Conservation (phyloP, 306 rosid genomes). For the Acacia confusa region DNA sequence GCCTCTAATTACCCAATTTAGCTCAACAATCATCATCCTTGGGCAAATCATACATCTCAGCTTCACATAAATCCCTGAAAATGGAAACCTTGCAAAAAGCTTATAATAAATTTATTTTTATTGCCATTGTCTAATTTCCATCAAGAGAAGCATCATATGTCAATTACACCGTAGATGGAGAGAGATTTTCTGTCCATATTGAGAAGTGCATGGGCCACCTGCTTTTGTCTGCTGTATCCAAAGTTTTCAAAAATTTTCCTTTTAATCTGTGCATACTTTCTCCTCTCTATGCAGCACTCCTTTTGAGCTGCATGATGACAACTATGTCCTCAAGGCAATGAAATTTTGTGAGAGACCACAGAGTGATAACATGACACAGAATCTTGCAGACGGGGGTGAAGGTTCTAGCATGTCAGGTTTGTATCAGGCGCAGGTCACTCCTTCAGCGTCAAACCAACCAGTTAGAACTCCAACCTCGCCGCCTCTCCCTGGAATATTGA, state of each 20-base stretch:
- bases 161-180: background rate
- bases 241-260: background rate
- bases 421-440: conserved; percentile 57
- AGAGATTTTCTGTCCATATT: conserved; percentile 10
- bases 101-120: background rate
- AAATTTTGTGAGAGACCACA: conserved; percentile 67
- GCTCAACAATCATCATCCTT: no score
- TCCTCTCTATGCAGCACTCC: conserved; percentile 71
- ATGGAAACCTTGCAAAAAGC: background rate
- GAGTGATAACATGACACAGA: conserved; percentile 48
- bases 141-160: background rate
- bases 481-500: conserved; percentile 92
- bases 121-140: background rate
- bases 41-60: background rate
- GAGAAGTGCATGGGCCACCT: conserved; percentile 21
- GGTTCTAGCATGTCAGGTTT: conserved; percentile 70
- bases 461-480: conserved; percentile 81
- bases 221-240: background rate
- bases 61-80: background rate
- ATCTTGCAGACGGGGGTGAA: conserved; percentile 66
- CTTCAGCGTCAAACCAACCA: conserved; percentile 48
- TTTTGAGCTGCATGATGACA: conserved; percentile 96
- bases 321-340: conserved; percentile 91
- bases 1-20: no score
- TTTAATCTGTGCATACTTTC: conserved; percentile 16